phyloP scores from a whole-genome alignment of 108 stramenopile genomes.

The Skeletonema grethae region DNA sequence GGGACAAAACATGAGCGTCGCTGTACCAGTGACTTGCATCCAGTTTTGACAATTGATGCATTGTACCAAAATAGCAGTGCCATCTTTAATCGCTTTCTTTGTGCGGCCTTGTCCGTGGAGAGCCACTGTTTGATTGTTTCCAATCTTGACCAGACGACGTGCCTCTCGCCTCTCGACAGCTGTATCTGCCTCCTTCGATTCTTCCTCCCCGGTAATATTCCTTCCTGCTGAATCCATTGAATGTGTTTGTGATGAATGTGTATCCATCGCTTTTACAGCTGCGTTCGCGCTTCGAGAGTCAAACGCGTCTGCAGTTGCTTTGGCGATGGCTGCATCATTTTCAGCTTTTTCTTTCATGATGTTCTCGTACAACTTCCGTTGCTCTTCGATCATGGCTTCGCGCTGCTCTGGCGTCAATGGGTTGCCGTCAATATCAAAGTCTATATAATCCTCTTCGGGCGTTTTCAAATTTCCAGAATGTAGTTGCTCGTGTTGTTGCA shows the following conservation, averaged over 20 bases:
- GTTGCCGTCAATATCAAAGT: constrained; percentile 48
- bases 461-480: constrained; percentile 16
- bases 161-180: constrained; percentile 21
- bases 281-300: constrained; percentile 33
- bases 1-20: constrained; percentile 83
- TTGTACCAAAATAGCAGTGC: constrained; percentile 70
- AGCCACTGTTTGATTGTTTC: constrained; percentile 58
- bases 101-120: constrained; percentile 73
- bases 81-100: constrained; percentile 68
- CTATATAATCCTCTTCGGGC: constrained; percentile 41
- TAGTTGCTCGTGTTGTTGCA: constrained; percentile 29
- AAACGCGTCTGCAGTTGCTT: constrained; percentile 37
- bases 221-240: constrained; percentile 33
- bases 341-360: constrained; percentile 65
- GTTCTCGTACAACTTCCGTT: constrained; percentile 67
- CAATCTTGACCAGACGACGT: constrained; percentile 40
- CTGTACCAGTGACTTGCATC: constrained; percentile 82
- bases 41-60: constrained; percentile 79
- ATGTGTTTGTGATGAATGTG: background rate
- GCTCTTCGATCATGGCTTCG: constrained; percentile 72
- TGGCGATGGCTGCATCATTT: constrained; percentile 56
- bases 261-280: constrained; percentile 11
- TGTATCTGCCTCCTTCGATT: background rate
- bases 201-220: constrained; percentile 37
- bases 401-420: constrained; percentile 58